These are phyloP conservation scores for Hemileia vastatrix DNA, from an alignment of 1,284 basidiomycete species.

Conservation along the genomic window DNA sequence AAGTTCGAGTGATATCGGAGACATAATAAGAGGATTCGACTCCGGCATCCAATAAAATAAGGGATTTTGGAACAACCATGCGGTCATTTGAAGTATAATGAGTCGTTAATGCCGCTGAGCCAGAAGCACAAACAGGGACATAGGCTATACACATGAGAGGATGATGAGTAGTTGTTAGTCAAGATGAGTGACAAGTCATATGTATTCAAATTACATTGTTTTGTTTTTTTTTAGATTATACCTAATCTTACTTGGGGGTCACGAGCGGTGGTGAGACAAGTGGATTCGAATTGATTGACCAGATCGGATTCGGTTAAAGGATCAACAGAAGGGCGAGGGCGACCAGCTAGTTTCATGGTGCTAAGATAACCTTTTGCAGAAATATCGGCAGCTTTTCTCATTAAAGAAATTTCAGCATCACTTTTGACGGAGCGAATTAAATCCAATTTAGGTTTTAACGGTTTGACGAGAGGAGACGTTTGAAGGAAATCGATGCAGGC, in stretches of 20 bases:
- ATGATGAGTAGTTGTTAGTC: too few species aligned
- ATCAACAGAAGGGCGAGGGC: slow-evolving; percentile 39
- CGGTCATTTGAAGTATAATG: slow-evolving; percentile 88
- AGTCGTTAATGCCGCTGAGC: slow-evolving; percentile 62
- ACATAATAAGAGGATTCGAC: slow-evolving; percentile 16
- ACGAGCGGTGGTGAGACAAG: too few species aligned
- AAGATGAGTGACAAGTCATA: too few species aligned
- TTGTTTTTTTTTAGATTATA: too few species aligned
- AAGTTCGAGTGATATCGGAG: slow-evolving; percentile 22
- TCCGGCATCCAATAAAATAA: slow-evolving; percentile 71
- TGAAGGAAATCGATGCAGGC: too few species aligned
- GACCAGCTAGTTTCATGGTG: slow-evolving; percentile 62
- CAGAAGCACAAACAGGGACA: slow-evolving; percentile 87
- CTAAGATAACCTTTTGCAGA: slow-evolving; percentile 66
- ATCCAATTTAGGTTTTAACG: slow-evolving; percentile 48
- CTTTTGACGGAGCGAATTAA: slow-evolving; percentile 62
- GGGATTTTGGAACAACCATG: slow-evolving; percentile 59
- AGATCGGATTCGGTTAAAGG: slow-evolving; percentile 64
- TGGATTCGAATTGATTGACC: slow-evolving; percentile 76
- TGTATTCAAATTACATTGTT: too few species aligned
- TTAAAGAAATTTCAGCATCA: slow-evolving; percentile 56
- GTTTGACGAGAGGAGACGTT: slow-evolving; percentile 9
- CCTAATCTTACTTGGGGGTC: too few species aligned
- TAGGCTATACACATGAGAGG: slow-evolving; percentile 59
- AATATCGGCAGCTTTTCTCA: slow-evolving; percentile 64